phyloP scores from a whole-genome alignment of 768 basidiomycete genomes.

The Boletus sp. region DNA sequence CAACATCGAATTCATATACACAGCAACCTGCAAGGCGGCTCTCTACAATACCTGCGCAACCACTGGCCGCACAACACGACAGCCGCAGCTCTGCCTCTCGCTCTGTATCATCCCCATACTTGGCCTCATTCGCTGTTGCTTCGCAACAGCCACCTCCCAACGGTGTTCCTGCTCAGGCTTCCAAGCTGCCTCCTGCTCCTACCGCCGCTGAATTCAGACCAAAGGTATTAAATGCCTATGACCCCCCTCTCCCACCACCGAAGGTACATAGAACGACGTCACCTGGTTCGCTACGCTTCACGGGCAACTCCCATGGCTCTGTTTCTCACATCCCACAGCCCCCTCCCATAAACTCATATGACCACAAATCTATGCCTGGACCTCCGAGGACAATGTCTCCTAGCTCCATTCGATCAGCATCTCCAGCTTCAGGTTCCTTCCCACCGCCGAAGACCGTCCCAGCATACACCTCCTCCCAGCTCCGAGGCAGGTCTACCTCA shows the following conservation, averaged over 20 bases:
- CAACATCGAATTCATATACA: conserved; percentile 23
- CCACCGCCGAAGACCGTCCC: conserved; percentile 29
- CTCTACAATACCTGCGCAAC: conserved; percentile 16
- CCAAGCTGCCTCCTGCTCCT: conserved; percentile 35
- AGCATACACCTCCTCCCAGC: conserved; percentile 16
- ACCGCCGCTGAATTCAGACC: conserved; percentile 55
- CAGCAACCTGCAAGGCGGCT: conserved; percentile 13
- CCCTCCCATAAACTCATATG: conserved; percentile 16
- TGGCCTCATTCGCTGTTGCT: conserved; percentile 12
- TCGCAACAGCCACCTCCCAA: conserved; percentile 19
- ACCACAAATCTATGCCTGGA: conserved; percentile 17
- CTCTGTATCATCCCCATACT: conserved; percentile 28
- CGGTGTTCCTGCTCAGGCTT: conserved; percentile 26
- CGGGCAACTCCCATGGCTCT: conserved; percentile 13
- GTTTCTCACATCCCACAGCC: conserved; percentile 9
- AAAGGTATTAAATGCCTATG: conserved; percentile 70
- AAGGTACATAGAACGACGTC: conserved; percentile 33
- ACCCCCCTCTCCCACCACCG: conserved; percentile 65
- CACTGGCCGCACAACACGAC: conserved; percentile 34
- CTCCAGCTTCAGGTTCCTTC: conserved; percentile 37
- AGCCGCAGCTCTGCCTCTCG: conserved; percentile 24
- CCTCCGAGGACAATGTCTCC: conserved; percentile 35
- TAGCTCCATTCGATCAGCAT: conserved; percentile 20
- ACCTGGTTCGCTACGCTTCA: conserved; percentile 25
- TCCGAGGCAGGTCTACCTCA: conserved; percentile 44